Evolutionary conservation across 306 rosid species (phyloP).

Genomic region (Neltuma alba): DNA sequence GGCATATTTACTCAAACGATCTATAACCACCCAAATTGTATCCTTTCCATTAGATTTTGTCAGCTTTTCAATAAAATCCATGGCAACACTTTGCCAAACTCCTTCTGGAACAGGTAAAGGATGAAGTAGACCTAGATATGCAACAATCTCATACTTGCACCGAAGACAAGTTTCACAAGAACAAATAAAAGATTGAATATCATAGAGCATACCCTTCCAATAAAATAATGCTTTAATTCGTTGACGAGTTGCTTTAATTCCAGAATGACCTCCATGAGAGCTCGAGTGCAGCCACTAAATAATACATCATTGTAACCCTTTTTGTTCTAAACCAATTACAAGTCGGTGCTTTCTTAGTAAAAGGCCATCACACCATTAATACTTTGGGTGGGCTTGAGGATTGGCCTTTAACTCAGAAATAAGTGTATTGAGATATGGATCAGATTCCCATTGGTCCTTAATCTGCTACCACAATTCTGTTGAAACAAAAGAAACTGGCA

Average conservation of each 20-base stretch:
- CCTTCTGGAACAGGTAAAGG: neutral
- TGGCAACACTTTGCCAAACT: neutral
- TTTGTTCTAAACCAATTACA: neutral
- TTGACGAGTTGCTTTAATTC: neutral
- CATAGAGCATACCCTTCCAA: neutral
- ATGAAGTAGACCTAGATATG: neutral
- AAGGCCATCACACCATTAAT: neutral
- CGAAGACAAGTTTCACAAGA: neutral
- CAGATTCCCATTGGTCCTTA: neutral
- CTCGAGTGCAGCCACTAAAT: neutral
- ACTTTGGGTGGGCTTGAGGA: neutral
- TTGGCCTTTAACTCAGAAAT: no score
- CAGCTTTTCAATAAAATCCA: neutral
- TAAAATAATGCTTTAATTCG: no score
- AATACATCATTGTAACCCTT: no score
- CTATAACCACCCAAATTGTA: neutral
- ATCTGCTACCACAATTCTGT: neutral
- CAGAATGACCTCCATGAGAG: neutral
- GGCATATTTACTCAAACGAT: neutral
- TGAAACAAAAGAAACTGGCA: neutral
- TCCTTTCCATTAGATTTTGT: neutral
- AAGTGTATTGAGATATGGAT: rapidly evolving
- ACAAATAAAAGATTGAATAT: no score
- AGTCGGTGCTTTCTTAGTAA: neutral
- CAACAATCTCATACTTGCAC: neutral